Conservation (phyloP, 2,329 filamentous ascomycete species). For the Elsinoe batatas region DNA sequence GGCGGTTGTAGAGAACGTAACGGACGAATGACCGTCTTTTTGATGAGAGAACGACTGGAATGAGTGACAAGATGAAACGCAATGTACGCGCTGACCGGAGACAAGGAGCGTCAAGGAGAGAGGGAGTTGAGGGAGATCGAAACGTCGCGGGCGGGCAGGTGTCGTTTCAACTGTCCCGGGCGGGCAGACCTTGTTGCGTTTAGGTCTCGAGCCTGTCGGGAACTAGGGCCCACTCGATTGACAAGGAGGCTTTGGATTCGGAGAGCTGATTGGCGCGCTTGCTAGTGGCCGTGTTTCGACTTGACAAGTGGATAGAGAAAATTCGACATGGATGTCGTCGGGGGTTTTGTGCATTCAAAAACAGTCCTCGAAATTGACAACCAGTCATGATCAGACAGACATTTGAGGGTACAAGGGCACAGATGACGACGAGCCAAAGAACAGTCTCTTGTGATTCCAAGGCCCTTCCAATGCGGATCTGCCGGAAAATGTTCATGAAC, state of each 20-base stretch:
- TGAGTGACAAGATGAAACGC: conserved; percentile 11
- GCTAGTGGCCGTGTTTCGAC: conserved; percentile 6
- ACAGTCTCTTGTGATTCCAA: background rate
- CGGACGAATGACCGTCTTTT: conserved; percentile 4
- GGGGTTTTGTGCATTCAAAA: background rate
- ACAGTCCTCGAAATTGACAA: background rate
- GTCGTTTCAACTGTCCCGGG: conserved; percentile 9
- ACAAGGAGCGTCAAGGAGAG: conserved; percentile 13
- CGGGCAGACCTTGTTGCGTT: conserved; percentile 6
- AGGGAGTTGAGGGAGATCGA: conserved; percentile 10
- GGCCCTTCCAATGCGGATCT: background rate
- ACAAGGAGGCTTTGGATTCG: conserved; percentile 1
- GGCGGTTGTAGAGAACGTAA: conserved; percentile 1
- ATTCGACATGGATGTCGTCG: background rate
- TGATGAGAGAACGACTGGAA: conserved; percentile 12
- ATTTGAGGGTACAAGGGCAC: background rate
- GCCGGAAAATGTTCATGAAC: background rate
- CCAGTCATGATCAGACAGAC: background rate
- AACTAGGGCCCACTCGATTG: conserved; percentile 1
- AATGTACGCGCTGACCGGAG: conserved; percentile 12
- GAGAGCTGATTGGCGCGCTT: background rate
- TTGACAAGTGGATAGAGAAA: conserved; percentile 4
- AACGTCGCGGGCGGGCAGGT: conserved; percentile 11
- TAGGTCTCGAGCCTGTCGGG: conserved; percentile 3
- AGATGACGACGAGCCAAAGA: background rate